A percentile compares a stretch with the other conserved stretches of the same genome.
Evolutionary conservation across 495 filamentous ascomycete genomes (phyloP).

Genomic region (Elaphomyces granulatus): DNA sequence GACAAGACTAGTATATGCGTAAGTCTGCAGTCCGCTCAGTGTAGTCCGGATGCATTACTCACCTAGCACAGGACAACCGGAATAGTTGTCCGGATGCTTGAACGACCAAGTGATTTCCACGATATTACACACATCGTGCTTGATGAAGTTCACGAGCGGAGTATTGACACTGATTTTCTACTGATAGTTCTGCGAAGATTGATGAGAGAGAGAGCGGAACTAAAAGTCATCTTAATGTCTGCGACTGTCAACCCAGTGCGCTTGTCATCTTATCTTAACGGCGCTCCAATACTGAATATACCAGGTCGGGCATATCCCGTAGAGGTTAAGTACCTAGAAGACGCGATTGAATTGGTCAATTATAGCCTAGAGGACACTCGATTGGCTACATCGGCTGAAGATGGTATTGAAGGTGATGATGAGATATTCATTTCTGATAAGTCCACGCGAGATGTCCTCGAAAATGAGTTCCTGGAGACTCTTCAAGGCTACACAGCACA

Average conservation of each 20-base stretch:
- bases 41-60: too few species aligned
- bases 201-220: slow-evolving; percentile 50
- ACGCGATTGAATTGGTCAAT: slow-evolving; percentile 71
- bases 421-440: slow-evolving; percentile 34
- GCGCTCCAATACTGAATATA: slow-evolving; percentile 73
- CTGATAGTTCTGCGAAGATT: slow-evolving; percentile 78
- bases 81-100: slow-evolving; percentile 94
- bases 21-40: slow-evolving; percentile 12
- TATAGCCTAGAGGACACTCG: slow-evolving; percentile 45
- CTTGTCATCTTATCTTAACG: slow-evolving; percentile 75
- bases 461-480: slow-evolving; percentile 3
- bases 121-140: slow-evolving; percentile 88
- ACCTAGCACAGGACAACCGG: slow-evolving; percentile 41
- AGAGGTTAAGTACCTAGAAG: slow-evolving; percentile 72
- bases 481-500: slow-evolving; percentile 58
- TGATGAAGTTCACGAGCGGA: slow-evolving; percentile 89
- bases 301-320: slow-evolving; percentile 92
- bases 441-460: slow-evolving; percentile 20
- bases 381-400: slow-evolving; percentile 23
- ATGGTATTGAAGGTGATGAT: slow-evolving; percentile 27
- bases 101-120: slow-evolving; percentile 65
- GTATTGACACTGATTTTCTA: slow-evolving; percentile 91
- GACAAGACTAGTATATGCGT: slow-evolving; percentile 77
- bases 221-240: slow-evolving; percentile 88
- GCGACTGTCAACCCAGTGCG: slow-evolving; percentile 85